Base-by-base conservation (phyloP, 495 filamentous ascomycete genomes). In the Hypomontagnella submonticulosa region DNA sequence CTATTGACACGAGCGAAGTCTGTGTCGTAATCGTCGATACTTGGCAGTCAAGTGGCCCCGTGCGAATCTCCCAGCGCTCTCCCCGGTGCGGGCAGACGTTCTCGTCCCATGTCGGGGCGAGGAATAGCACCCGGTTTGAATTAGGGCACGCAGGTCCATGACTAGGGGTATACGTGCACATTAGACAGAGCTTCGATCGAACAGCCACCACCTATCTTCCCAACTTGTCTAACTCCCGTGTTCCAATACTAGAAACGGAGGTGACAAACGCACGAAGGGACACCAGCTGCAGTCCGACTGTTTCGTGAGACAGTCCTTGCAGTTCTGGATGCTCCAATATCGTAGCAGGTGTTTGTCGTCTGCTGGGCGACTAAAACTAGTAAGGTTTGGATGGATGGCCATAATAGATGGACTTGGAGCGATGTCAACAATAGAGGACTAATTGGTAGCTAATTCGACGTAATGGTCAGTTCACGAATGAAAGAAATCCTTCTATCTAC, bases 1-100 rank as follows among this genome's bases (percentile, higher is more conserved):
- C 32, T 8, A 83, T 70, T 1, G 77, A 72, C 2, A 76, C 67
- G n/a, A 82, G 47, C 38, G 73, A 72, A 0, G 77, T 78, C 16
- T 84, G 67, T 11, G 72, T 73, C 6, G 81, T 85, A 41, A 83
- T 77, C 12, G 81, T 83, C n/a, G 81, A 84, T 0, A 84, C 80
- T 23, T 79, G 66, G 58, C 83, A 84, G 4, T 80, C 79, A 1
- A 87, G 69, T 11, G 76, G 73, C 15, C 70, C 71, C 6, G 82
- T 77, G 18, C 82, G 77, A 11, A 86, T 63, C 64, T 85, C 83
- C 77, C 80, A 85, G 32, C 79, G 67, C 69, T 85, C 83, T 1
- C 77, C 67, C 70, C 74, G 73, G 49, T 80, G 71, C 23, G 83
- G 83, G 44, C 83, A 85, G 2, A 81, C 69, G 38, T 80, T 63